Conservation (phyloP, 768 basidiomycete species). For the Pholiota molesta region DNA sequence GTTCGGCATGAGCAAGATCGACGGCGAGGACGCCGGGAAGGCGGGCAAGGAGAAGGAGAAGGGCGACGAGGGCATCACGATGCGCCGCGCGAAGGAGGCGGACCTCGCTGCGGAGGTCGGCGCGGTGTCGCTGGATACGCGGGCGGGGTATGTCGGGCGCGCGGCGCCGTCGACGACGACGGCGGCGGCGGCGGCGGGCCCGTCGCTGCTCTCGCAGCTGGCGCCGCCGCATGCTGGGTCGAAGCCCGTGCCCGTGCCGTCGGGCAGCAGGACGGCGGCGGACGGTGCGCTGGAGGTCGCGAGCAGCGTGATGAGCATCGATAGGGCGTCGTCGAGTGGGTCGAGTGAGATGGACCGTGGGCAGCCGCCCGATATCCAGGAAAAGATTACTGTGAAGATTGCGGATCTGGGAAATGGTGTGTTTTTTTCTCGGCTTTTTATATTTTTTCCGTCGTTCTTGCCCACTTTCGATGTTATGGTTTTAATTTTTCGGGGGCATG, state of each 20-base stretch:
- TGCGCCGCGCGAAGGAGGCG: slow-evolving; percentile 17
- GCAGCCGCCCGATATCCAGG: slow-evolving; percentile 8
- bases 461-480: too few species aligned
- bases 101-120: slow-evolving; percentile 42
- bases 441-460: background rate
- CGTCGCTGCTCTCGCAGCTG: slow-evolving; percentile 76
- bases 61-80: slow-evolving; percentile 10
- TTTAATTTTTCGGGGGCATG: background rate
- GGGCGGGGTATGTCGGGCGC: slow-evolving; percentile 32
- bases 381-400: slow-evolving; percentile 95
- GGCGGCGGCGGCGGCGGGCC: slow-evolving; percentile 46
- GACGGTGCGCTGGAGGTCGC: background rate
- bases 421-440: slow-evolving; percentile 26
- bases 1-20: slow-evolving; percentile 94
- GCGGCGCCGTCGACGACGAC: slow-evolving; percentile 17
- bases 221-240: slow-evolving; percentile 42
- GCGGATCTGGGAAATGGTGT: slow-evolving; percentile 95
- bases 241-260: slow-evolving; percentile 29
- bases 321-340: slow-evolving; percentile 1
- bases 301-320: slow-evolving; percentile 8
- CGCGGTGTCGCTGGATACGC: slow-evolving; percentile 41
- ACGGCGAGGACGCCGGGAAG: slow-evolving; percentile 34
- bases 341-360: background rate
- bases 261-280: background rate
- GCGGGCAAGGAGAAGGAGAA: too few species aligned